A percentile compares a stretch with the other conserved stretches of the same genome.
Evolutionary conservation across 139 green algal genomes (phyloP).

Genomic region (Haematococcus sp.): DNA sequence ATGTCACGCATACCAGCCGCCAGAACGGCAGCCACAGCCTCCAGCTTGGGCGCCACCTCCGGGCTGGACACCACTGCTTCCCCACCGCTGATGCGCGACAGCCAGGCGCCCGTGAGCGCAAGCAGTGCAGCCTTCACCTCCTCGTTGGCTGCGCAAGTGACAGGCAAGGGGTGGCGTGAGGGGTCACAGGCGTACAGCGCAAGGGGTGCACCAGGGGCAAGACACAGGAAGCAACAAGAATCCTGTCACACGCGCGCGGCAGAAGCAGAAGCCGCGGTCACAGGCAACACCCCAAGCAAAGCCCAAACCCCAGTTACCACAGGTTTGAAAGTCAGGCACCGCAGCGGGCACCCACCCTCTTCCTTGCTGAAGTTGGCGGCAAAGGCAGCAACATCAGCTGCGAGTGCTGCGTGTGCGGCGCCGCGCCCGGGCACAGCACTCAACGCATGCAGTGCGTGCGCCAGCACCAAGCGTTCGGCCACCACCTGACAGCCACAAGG

Average conservation of each 20-base stretch:
- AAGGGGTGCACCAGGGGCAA: no score
- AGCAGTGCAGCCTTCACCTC: slow-evolving; percentile 48
- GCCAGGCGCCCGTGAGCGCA: not conserved
- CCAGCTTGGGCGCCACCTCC: not conserved
- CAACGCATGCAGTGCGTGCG: slow-evolving; percentile 42
- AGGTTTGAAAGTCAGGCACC: no score
- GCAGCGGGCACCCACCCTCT: no score
- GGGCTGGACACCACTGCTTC: slow-evolving; percentile 32
- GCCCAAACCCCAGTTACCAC: no score
- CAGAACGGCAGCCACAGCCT: slow-evolving; percentile 1
- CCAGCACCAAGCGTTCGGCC: slow-evolving; percentile 57
- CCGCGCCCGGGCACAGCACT: not conserved
- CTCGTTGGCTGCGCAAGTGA: slow-evolving; percentile 23
- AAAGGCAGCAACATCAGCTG: not conserved
- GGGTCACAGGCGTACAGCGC: no score
- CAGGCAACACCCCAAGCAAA: no score
- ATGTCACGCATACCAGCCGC: slow-evolving; percentile 22
- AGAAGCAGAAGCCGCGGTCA: no score
- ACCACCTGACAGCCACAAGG: not conserved
- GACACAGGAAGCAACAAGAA: no score
- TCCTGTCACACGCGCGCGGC: no score
- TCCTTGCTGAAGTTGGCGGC: not conserved
- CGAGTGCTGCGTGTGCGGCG: not conserved
- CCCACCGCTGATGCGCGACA: slow-evolving; percentile 40
- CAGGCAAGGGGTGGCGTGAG: no score